Evolutionary conservation across 768 basidiomycete genomes (phyloP).

Genomic region (Naganishia onofrii): DNA sequence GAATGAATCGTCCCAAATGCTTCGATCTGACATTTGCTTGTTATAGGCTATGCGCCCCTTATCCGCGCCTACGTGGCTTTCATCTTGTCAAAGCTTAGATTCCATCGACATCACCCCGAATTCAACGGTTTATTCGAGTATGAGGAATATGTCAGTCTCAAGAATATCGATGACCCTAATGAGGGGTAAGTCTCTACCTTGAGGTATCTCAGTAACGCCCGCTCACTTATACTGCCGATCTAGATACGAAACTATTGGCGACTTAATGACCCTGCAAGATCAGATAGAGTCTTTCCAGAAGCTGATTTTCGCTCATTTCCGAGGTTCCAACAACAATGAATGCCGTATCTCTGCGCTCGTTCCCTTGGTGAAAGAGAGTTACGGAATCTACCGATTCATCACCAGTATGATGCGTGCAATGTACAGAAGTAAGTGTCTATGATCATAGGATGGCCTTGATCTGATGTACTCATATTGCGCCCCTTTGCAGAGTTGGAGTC

Average conservation of each 20-base stretch:
- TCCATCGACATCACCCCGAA: slow-evolving; percentile 91
- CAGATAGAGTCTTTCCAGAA: slow-evolving; percentile 99
- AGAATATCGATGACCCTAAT: slow-evolving; percentile 97
- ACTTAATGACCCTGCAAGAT: slow-evolving; percentile 96
- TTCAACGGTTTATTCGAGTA: slow-evolving; percentile 99
- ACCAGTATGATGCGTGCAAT: slow-evolving; percentile 98
- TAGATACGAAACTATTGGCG: slow-evolving; percentile 96
- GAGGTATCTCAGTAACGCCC: slow-evolving; percentile 21
- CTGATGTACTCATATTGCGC: not conserved
- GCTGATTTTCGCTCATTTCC: slow-evolving; percentile 92
- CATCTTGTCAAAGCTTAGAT: slow-evolving; percentile 88
- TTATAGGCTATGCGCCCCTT: slow-evolving; percentile 79
- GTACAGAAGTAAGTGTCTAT: slow-evolving; percentile 70
- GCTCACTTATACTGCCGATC: not conserved
- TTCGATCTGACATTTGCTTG: not conserved
- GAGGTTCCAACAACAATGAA: slow-evolving; percentile 87
- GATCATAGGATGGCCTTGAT: not conserved
- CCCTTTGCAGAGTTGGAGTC: slow-evolving; percentile 74
- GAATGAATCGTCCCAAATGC: slow-evolving; percentile 41
- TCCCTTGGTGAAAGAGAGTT: slow-evolving; percentile 96
- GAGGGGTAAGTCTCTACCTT: slow-evolving; percentile 71
- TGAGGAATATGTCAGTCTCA: slow-evolving; percentile 94
- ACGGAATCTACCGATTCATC: slow-evolving; percentile 98
- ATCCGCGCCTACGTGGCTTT: slow-evolving; percentile 96
- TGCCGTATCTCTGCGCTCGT: slow-evolving; percentile 94